Evolutionary conservation across 495 filamentous ascomycete species (phyloP), one percentile per base, ranked within the genome.

Genomic region (Penicillium mononematosum): DNA sequence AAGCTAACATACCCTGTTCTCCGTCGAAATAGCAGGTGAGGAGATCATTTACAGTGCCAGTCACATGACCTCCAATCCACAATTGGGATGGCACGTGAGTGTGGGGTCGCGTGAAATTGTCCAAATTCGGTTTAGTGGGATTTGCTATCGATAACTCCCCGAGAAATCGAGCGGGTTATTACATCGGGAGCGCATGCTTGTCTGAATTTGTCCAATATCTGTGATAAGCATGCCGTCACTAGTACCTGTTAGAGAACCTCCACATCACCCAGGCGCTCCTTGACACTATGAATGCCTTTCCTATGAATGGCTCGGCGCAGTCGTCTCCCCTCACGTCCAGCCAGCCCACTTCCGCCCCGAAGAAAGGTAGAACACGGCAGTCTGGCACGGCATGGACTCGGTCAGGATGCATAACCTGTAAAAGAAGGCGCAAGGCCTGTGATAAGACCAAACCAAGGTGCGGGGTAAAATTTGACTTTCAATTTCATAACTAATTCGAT

Each of bases 391-490:
- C 67, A 56, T 78, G 75, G 75, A 74, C 72, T 56, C 73, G 75
- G 5, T 75, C 73, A 1, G 75, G 73, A 6, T 78, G 75, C 46
- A 43, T 77, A 19, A 78, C 75, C 0, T 78, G 75, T 56, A 78
- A 78, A 53, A 70, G 63, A 48, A 68, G 75, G 43, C 71, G 74
- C 27, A 78, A 78, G 58, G 70, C 70, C 45, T 78, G 75, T 36
- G 75, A 78, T 53, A 75, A 77, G 60, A 59, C 71, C 11, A 78
- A 77, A 53, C 75, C 75, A 8, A 72, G 70, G 75, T 76, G 61
- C 12, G 59, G 58, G 16, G 17, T 6, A n/a, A 4, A 5, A 11
- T 5, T 20, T 41, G 25, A 24, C 25, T 44, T 17, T 6, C 5
- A 32, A 5, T 22, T 49, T 1, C 31, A 4, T 53, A 45, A 52